Evolutionary conservation across 192 early-diverging fungal species (phyloP).

Genomic region (Umbelopsis isabellina): DNA sequence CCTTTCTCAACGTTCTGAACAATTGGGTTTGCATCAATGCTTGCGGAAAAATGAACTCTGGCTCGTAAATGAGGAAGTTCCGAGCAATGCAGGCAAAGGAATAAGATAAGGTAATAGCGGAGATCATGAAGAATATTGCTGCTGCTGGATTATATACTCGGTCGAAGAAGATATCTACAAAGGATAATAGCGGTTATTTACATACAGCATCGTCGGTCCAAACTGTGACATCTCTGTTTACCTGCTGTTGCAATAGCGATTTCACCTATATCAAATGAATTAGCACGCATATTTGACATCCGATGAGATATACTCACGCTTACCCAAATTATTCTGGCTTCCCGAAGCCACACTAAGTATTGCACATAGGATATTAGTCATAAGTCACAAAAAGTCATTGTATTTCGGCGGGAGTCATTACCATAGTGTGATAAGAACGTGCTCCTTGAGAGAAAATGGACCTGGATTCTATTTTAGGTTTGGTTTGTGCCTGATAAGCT

Average conservation of each 20-base stretch:
- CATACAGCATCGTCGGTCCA: neutral
- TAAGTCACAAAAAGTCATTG: too few relatives aligned
- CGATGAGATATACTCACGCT: neutral
- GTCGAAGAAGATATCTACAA: neutral
- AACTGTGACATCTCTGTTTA: neutral
- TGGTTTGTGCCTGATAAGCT: neutral
- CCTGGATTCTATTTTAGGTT: conserved; percentile 40
- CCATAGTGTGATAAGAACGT: conserved; percentile 46
- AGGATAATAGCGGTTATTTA: neutral
- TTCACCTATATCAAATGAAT: neutral
- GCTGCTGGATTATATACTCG: conserved; percentile 11
- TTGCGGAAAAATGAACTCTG: conserved; percentile 46
- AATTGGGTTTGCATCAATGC: conserved; percentile 44
- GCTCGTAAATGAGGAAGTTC: conserved; percentile 46
- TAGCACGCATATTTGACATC: neutral
- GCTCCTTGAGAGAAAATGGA: conserved; percentile 55
- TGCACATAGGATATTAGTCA: neutral
- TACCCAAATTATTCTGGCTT: conserved; percentile 5
- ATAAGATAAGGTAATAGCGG: conserved; percentile 15
- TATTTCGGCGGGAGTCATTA: neutral
- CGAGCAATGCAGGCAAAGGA: conserved; percentile 42
- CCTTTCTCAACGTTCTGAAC: conserved; percentile 41
- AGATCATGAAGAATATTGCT: conserved; percentile 15
- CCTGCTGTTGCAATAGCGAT: conserved; percentile 20
- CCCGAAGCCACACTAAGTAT: neutral